phyloP scores from a whole-genome alignment of 371 early-diverging fungal genomes.

The Mucor velutinosus region DNA sequence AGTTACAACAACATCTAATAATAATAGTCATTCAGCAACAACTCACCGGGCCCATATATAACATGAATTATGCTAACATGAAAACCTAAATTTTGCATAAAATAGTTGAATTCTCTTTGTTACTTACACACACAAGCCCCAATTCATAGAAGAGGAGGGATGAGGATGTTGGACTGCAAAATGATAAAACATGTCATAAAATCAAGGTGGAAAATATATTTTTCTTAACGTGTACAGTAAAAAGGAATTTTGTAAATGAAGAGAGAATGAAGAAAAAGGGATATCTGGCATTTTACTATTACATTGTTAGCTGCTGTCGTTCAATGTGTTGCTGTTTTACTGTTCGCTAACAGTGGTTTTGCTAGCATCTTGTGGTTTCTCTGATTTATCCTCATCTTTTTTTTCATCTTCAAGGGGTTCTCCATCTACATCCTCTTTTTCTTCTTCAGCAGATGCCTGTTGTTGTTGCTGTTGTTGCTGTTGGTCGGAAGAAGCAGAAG shows the following conservation, averaged over 20 bases:
- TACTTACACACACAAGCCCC: not conserved
- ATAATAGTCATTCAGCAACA: too few species aligned
- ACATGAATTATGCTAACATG: too few species aligned
- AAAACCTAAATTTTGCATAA: too few species aligned
- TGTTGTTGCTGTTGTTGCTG: constrained; percentile 9
- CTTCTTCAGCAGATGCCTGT: not conserved
- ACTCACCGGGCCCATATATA: too few species aligned
- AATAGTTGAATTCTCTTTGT: not conserved
- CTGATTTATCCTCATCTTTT: not conserved
- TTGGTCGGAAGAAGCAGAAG: not conserved
- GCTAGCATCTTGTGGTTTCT: not conserved
- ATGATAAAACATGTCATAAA: not conserved
- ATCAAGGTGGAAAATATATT: not conserved
- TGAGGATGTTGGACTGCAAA: not conserved
- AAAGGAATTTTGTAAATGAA: not conserved
- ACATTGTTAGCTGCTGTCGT: not conserved
- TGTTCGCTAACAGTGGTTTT: not conserved
- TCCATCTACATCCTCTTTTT: constrained; percentile 12
- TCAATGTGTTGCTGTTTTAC: not conserved
- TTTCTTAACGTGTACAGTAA: not conserved
- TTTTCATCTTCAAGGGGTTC: constrained; percentile 8
- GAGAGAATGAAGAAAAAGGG: not conserved
- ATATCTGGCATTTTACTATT: not conserved
- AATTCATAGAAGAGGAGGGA: not conserved
- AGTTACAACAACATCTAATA: too few species aligned